Percentiles rank a stretch among this genome's conserved stretches.
Evolutionary conservation across 306 rosid genomes (phyloP).

Genomic region (Dryas alaskensis): DNA sequence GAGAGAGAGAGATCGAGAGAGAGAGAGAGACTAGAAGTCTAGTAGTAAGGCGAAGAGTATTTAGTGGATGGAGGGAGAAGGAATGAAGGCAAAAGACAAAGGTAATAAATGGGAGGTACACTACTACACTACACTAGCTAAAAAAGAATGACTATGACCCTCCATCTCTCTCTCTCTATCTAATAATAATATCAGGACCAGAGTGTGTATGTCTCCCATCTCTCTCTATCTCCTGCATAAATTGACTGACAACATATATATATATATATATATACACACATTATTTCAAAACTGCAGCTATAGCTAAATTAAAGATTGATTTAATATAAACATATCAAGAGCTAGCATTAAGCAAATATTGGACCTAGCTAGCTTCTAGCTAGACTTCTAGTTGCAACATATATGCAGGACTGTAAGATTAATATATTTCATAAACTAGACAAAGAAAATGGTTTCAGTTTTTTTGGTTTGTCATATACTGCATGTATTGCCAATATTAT

Average conservation of each 20-base stretch:
- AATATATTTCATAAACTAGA: too few relatives aligned
- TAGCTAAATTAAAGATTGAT: too few relatives aligned
- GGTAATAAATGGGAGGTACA: conserved; percentile 86
- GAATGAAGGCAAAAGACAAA: conserved; percentile 90
- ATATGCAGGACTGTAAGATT: too few relatives aligned
- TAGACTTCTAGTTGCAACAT: too few relatives aligned
- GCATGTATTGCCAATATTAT: too few relatives aligned
- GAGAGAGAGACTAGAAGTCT: conserved; percentile 26
- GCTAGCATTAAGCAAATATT: too few relatives aligned
- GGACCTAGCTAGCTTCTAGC: too few relatives aligned
- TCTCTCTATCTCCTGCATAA: conserved; percentile 36
- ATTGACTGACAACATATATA: conserved; percentile 2
- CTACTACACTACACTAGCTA: conserved; percentile 24
- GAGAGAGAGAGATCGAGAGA: conserved; percentile 3
- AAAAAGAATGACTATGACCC: conserved; percentile 82
- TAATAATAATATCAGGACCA: conserved; percentile 60
- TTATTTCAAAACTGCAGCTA: too few relatives aligned
- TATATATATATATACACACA: too few relatives aligned
- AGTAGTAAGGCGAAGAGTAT: conserved; percentile 47
- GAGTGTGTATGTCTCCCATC: conserved; percentile 48
- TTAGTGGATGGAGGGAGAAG: conserved; percentile 92
- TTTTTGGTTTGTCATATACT: too few relatives aligned
- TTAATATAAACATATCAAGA: too few relatives aligned
- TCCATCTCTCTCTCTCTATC: conserved; percentile 34
- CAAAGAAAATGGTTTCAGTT: too few relatives aligned